A percentile compares a stretch with the other conserved stretches of the same genome.
Evolutionary conservation across 2,329 filamentous ascomycete species (phyloP).

Genomic region (Amauroascus niger): DNA sequence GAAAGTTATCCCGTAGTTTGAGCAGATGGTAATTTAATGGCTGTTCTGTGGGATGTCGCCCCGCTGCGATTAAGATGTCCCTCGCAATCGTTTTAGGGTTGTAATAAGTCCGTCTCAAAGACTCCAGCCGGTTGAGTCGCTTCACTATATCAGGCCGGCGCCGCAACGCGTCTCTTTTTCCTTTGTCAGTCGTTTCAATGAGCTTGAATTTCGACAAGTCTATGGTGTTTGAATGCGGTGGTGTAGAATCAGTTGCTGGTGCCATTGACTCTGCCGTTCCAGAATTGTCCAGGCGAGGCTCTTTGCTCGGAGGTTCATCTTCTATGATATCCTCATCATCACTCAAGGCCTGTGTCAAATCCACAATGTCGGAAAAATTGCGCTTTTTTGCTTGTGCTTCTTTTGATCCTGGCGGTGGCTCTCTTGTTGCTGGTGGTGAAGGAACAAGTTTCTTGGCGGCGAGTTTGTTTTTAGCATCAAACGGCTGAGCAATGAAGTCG

Average conservation of each 20-base stretch:
- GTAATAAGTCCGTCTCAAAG: conserved; percentile 43
- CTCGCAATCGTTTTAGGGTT: conserved; percentile 53
- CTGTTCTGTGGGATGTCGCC: conserved; percentile 51
- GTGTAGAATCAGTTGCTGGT: background rate
- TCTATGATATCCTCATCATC: conserved; percentile 8
- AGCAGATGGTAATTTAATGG: conserved; percentile 52
- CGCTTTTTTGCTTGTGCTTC: conserved; percentile 48
- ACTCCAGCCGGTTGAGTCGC: conserved; percentile 33
- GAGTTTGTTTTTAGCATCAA: background rate
- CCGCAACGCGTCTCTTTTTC: conserved; percentile 13
- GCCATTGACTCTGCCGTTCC: background rate
- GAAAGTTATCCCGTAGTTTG: conserved; percentile 36
- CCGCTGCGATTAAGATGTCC: conserved; percentile 53
- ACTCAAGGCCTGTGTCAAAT: conserved; percentile 37
- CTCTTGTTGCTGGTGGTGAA: conserved; percentile 6
- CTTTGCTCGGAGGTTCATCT: background rate
- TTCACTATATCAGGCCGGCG: conserved; percentile 35
- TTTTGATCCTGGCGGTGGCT: conserved; percentile 35
- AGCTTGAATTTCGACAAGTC: conserved; percentile 10
- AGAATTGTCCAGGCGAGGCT: background rate
- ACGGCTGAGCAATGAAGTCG: too few species aligned
- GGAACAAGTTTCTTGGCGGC: background rate
- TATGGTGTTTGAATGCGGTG: background rate
- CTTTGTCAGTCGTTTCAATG: background rate
- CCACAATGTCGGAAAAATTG: conserved; percentile 45